Conservation (phyloP, 2,329 filamentous ascomycete genomes). For the Laburnicola sp. region DNA sequence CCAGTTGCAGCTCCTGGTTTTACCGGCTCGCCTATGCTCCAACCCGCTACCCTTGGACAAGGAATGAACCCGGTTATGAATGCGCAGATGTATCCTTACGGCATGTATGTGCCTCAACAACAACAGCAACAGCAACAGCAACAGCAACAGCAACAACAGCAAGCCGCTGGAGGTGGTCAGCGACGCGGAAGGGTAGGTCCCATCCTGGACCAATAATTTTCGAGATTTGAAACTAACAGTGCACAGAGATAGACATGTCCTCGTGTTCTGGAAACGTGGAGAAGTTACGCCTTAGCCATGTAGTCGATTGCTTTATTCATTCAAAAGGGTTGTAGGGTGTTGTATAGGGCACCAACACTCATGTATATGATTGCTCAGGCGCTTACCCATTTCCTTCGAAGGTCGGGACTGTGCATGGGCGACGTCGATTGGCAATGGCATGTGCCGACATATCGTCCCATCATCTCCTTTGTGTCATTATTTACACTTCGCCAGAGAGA, state of each 20-base stretch:
- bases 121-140: slow-evolving; percentile 44
- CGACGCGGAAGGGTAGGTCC: slow-evolving; percentile 58
- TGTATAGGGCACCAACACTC: slow-evolving; percentile 19
- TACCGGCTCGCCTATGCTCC: slow-evolving; percentile 51
- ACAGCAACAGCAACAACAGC: slow-evolving; percentile 49
- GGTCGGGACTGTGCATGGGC: slow-evolving; percentile 20
- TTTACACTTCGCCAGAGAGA: slow-evolving; percentile 29
- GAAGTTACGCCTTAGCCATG: neutral
- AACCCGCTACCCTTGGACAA: slow-evolving; percentile 51
- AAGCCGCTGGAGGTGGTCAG: slow-evolving; percentile 52
- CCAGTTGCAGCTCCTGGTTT: slow-evolving; percentile 48
- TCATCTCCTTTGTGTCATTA: slow-evolving; percentile 14
- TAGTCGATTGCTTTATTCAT: slow-evolving; percentile 4
- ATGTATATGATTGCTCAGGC: slow-evolving; percentile 31
- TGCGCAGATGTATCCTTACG: slow-evolving; percentile 54
- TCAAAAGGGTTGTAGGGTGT: slow-evolving; percentile 12
- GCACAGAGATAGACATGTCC: slow-evolving; percentile 31
- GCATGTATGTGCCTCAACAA: slow-evolving; percentile 54
- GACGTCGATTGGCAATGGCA: slow-evolving; percentile 9
- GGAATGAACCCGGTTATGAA: slow-evolving; percentile 39
- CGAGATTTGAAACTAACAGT: slow-evolving; percentile 20
- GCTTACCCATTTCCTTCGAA: slow-evolving; percentile 19
- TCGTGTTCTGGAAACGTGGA: neutral
- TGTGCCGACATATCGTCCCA: slow-evolving; percentile 19
- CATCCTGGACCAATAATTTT: slow-evolving; percentile 25